phyloP scores from a whole-genome alignment of 1,284 basidiomycete genomes.

The Trametes polyzona region DNA sequence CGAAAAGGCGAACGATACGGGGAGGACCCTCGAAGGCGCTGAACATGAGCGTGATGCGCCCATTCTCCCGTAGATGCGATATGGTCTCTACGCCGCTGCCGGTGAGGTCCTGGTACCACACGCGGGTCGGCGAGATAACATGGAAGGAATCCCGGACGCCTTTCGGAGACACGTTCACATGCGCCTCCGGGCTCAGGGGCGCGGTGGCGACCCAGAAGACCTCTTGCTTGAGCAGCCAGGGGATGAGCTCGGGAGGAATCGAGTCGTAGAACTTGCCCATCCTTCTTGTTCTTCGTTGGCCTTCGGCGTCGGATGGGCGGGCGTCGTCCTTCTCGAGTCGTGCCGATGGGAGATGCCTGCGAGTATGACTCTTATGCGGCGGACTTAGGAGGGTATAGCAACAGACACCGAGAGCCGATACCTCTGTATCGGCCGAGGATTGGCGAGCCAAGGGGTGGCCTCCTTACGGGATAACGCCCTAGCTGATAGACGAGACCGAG shows the following conservation, averaged over 20 bases:
- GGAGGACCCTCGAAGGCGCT: slow-evolving; percentile 58
- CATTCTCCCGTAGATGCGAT: slow-evolving; percentile 62
- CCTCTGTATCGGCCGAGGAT: no score
- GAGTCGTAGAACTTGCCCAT: slow-evolving; percentile 57
- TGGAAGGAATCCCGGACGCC: slow-evolving; percentile 56
- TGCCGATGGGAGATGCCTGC: no score
- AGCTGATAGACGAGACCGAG: no score
- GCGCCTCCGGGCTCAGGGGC: slow-evolving; percentile 51
- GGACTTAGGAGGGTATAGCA: no score
- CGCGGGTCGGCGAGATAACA: slow-evolving; percentile 46
- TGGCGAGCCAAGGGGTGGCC: no score
- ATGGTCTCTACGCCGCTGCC: slow-evolving; percentile 63
- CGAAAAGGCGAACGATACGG: slow-evolving; percentile 54
- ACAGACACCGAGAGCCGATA: no score
- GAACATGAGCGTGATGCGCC: slow-evolving; percentile 60
- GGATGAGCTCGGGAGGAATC: slow-evolving; percentile 48
- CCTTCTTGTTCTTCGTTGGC: no score
- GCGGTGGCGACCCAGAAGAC: slow-evolving; percentile 65
- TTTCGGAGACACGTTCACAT: slow-evolving; percentile 63
- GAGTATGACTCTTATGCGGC: no score
- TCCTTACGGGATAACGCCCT: no score
- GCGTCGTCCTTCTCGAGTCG: no score
- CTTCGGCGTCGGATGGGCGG: no score
- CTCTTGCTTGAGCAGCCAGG: slow-evolving; percentile 56
- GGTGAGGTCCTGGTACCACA: slow-evolving; percentile 63